Percentiles rank a stretch among this genome's conserved stretches.
Conservation (phyloP, 2,329 filamentous ascomycete genomes). For the Botryotinia narcissicola region DNA sequence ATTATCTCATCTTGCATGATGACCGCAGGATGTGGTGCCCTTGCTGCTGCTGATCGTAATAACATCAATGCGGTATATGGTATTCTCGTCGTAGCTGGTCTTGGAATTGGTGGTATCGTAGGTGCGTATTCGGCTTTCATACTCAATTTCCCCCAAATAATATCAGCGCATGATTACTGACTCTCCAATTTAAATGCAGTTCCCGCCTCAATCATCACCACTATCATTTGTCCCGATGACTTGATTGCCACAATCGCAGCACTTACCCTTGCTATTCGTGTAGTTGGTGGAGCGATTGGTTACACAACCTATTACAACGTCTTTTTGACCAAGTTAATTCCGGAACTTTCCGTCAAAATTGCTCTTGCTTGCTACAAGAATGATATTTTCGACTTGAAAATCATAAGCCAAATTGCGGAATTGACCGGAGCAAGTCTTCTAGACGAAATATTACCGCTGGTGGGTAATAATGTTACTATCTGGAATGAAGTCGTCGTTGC, state of each 20-base stretch:
- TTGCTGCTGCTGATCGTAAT: constrained; percentile 50
- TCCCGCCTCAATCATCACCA: constrained; percentile 64
- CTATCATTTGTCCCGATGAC: constrained; percentile 68
- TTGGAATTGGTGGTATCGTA: constrained; percentile 64
- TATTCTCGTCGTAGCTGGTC: constrained; percentile 56
- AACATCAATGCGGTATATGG: constrained; percentile 57
- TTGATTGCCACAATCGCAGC: constrained; percentile 68
- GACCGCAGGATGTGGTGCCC: constrained; percentile 58
- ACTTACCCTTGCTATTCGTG: constrained; percentile 66
- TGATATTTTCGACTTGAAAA: constrained; percentile 36
- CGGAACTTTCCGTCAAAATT: constrained; percentile 33
- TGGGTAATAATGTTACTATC: constrained; percentile 49
- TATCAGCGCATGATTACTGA: background rate
- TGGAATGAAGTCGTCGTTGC: constrained; percentile 54
- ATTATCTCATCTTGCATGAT: constrained; percentile 59
- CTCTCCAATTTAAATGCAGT: constrained; percentile 51
- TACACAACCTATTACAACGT: constrained; percentile 59
- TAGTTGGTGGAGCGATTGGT: constrained; percentile 64
- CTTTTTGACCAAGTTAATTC: constrained; percentile 46
- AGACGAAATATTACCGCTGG: constrained; percentile 51
- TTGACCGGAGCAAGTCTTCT: constrained; percentile 54
- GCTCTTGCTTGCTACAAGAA: constrained; percentile 25
- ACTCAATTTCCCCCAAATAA: background rate
- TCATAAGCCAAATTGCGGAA: constrained; percentile 51
- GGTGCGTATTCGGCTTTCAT: constrained; percentile 46